Conservation (phyloP, 345 rosid genomes). For the Rhodamnia argentea region DNA sequence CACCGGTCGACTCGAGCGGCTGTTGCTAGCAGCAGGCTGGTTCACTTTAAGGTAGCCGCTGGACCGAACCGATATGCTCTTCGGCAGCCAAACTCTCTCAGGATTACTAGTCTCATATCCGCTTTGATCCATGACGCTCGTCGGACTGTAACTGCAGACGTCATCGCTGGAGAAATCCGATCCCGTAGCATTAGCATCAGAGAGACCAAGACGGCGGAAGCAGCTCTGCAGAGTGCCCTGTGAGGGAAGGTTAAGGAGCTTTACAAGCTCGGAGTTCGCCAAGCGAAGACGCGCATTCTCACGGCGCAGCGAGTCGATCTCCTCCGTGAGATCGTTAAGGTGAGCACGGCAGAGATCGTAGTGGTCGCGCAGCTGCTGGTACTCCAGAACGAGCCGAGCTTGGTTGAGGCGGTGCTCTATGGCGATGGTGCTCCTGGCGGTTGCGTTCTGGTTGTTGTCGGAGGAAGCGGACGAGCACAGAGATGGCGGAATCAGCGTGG, state of each 20-base stretch:
- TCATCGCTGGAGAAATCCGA: slow-evolving; percentile 8
- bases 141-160: slow-evolving; percentile 22
- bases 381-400: slow-evolving; percentile 60
- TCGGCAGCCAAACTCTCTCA: slow-evolving; percentile 48
- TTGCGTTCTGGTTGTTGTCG: slow-evolving; percentile 4
- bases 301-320: slow-evolving; percentile 45
- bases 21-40: slow-evolving; percentile 13
- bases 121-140: slow-evolving; percentile 24
- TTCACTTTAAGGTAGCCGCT: slow-evolving; percentile 32
- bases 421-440: slow-evolving; percentile 6
- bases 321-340: slow-evolving; percentile 35
- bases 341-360: slow-evolving; percentile 55
- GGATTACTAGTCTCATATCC: slow-evolving; percentile 12
- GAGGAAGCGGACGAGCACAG: slow-evolving; percentile 35
- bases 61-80: slow-evolving; percentile 70
- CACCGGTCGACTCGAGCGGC: slow-evolving; percentile 11
- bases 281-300: slow-evolving; percentile 55
- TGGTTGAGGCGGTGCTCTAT: slow-evolving; percentile 62
- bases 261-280: slow-evolving; percentile 49
- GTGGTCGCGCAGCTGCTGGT: slow-evolving; percentile 53
- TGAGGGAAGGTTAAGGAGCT: slow-evolving; percentile 41
- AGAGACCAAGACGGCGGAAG: slow-evolving; percentile 16
- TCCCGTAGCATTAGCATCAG: background rate
- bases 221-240: slow-evolving; percentile 18
- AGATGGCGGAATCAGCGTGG: slow-evolving; percentile 38